Evolutionary conservation across 1,284 basidiomycete genomes (phyloP), one percentile per base, ranked within the genome.

Genomic region (Sporisorium graminicola): DNA sequence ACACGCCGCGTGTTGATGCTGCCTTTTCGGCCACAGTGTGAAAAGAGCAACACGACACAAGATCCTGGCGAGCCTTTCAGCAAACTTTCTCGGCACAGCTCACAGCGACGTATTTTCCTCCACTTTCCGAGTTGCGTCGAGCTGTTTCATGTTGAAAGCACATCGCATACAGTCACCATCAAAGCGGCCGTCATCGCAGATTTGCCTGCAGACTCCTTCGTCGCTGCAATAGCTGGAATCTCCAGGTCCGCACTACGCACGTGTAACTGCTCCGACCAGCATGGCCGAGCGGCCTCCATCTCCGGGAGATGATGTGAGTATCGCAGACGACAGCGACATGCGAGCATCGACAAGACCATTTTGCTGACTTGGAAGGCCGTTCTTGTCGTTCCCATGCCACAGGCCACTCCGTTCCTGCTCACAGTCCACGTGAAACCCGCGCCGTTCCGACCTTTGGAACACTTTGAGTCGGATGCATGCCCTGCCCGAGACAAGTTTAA

Each of bases 321-420:
- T 37, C 33, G 8, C 26, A 18, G 35, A 5, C 24, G 52, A 14
- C 26, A n/a, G 35, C 35, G 14, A 52, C 20, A 24, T 31, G 16
- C 27, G 20, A n/a, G 9, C 49, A 33, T 24, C 33, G 31, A 35
- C n/a, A 16, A 20, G 13, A 20, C 31, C 20, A 16, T 24, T 14
- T 14, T 37, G 51, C 20, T 37, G 33, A 35, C 20, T 7, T 29
- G 37, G 20, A 52, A 16, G 20, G n/a, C 24, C 37, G 6, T 43
- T n/a, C 6, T 27, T 2, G 26, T 29, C 18, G 27, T 55, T 24
- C 46, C 60, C 20, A 8, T 37, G 5, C 16, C 7, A 14, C 57
- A 77, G 74, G 75, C 71, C 16, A 77, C 75, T 16, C 75, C 75
- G 0, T 75, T 78, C 54, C 24, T 75, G 31, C 44, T 75, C 5